Base-by-base conservation (phyloP, 257 asterid genomes). In the Verbascum thapsus region DNA sequence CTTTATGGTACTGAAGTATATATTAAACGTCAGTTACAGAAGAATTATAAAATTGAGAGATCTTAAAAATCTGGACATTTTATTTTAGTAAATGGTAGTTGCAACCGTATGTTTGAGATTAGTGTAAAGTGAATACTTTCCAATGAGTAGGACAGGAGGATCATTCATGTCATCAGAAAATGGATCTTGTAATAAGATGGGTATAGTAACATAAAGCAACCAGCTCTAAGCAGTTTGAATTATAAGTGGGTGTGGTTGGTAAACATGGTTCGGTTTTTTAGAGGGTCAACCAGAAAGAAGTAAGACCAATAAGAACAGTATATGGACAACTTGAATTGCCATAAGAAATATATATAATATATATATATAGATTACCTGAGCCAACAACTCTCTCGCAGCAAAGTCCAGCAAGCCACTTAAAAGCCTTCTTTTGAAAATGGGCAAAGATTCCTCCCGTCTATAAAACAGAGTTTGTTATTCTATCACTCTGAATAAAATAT, bases 381-480 rank as follows among this genome's bases (percentile, higher is more conserved):
- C 90, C 81, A 77, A 96, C 70, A 92, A 74, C 69, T 92, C 99
- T 78, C 97, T 84, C 0, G 97, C 96, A 73, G 99, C 79, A 76
- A 92, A 92, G 76, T 89, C 99, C 81, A 92, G 79, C 82, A 92
- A 81, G 80, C 88, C 81, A 53, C 97, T 90, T 83, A 92, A 64
- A 76, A 92, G 95, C 77, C 97, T 85, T 80, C 99, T 74, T 80
- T 92, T 92, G 76, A 92, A 89, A 67, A 92, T 83, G 37, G 99
- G 96, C 76, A 92, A 71, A 23, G 95, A 80, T 68, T 83, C 99
- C 78, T 92, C 99, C 22, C 99, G 97, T 67, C 99, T 92, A 82
- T 45, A 53, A 69, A 67, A 53, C 63, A 67, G 12, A 59, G 67
- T n/a, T n/a, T 49, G 35, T 45, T 42, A 70, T 26, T 26, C 32